These are phyloP conservation scores for Globisporangium middletonii DNA, from an alignment of 352 stramenopile genomes.

Conservation along the genomic window DNA sequence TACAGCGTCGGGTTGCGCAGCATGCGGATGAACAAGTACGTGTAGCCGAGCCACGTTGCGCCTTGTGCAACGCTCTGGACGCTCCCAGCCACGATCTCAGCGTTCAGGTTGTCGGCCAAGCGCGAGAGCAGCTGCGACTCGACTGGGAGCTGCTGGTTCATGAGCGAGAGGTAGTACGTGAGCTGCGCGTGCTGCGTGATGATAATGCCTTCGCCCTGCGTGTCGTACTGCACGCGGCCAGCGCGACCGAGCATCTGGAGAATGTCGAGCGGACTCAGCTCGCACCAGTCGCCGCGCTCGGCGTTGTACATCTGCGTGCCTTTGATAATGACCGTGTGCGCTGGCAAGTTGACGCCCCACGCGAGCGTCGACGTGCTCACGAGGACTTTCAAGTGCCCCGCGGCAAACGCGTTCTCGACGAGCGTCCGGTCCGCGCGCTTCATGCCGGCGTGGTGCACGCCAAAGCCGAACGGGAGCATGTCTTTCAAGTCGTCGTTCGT, in stretches of 20 bases:
- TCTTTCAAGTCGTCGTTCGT: conserved; percentile 98
- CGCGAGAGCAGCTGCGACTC: conserved; percentile 97
- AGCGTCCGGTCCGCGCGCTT: conserved; percentile 94
- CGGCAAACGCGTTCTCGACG: conserved; percentile 98
- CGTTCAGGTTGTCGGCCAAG: conserved; percentile 98
- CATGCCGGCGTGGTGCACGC: conserved; percentile 99
- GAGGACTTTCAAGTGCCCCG: conserved; percentile 96
- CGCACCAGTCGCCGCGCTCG: conserved; percentile 96
- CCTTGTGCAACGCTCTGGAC: conserved; percentile 94
- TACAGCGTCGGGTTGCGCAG: conserved; percentile 97
- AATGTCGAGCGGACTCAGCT: conserved; percentile 98
- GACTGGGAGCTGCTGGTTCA: conserved; percentile 99
- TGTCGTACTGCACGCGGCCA: conserved; percentile 98
- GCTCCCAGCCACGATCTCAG: conserved; percentile 97
- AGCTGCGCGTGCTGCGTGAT: conserved; percentile 98
- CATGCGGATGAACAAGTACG: conserved; percentile 99
- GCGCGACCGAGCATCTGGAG: conserved; percentile 99
- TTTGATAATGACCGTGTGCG: conserved; percentile 99
- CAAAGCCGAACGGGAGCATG: conserved; percentile 97
- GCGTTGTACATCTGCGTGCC: conserved; percentile 99
- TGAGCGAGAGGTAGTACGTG: conserved; percentile 99
- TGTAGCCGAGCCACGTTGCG: conserved; percentile 98
- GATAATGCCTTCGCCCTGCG: conserved; percentile 98
- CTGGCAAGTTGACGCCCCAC: conserved; percentile 99
- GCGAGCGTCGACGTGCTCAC: conserved; percentile 98